These are phyloP conservation scores for Onygenales sp. DNA, from an alignment of 2,329 filamentous ascomycete genomes.

Conservation along the genomic window DNA sequence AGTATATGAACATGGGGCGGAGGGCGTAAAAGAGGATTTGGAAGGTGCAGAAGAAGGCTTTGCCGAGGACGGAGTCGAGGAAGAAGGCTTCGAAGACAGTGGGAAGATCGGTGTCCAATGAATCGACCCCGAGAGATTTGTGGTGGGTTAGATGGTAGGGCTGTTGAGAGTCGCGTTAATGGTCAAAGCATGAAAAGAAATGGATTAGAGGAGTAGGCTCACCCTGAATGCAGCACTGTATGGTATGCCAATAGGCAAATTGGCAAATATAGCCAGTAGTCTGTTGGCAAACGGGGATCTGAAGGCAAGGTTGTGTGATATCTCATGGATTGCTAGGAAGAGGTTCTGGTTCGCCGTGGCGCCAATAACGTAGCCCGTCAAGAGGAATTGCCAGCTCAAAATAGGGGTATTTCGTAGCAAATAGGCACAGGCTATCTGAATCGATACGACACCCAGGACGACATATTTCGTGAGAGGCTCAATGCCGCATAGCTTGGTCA, in stretches of 20 bases:
- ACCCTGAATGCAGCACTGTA: constrained; percentile 94
- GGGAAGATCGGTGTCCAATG: constrained; percentile 90
- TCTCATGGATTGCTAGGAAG: constrained; percentile 97
- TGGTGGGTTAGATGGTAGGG: constrained; percentile 98
- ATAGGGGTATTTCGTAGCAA: constrained; percentile 67
- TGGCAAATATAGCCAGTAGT: constrained; percentile 82
- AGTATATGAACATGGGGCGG: constrained; percentile 89
- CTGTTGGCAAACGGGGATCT: constrained; percentile 70
- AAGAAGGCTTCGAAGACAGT: constrained; percentile 85
- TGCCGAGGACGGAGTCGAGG: constrained; percentile 85
- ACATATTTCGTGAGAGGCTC: constrained; percentile 94
- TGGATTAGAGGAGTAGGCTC: constrained; percentile 22
- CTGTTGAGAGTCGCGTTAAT: constrained; percentile 28
- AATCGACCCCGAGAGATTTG: constrained; percentile 94
- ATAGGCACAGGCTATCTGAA: constrained; percentile 72
- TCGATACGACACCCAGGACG: constrained; percentile 69
- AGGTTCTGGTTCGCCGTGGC: constrained; percentile 97
- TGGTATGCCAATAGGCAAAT: constrained; percentile 88
- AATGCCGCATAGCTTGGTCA: constrained; percentile 92
- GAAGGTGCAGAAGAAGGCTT: constrained; percentile 98
- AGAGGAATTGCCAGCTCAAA: constrained; percentile 74
- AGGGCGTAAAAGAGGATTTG: constrained; percentile 98
- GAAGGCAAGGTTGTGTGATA: constrained; percentile 96
- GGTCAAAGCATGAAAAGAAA: background rate
- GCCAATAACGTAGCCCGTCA: constrained; percentile 80